Evolutionary conservation across 192 early-diverging fungal species (phyloP), one percentile per base, ranked within the genome.

Genomic region (Chytriomyces sp.): DNA sequence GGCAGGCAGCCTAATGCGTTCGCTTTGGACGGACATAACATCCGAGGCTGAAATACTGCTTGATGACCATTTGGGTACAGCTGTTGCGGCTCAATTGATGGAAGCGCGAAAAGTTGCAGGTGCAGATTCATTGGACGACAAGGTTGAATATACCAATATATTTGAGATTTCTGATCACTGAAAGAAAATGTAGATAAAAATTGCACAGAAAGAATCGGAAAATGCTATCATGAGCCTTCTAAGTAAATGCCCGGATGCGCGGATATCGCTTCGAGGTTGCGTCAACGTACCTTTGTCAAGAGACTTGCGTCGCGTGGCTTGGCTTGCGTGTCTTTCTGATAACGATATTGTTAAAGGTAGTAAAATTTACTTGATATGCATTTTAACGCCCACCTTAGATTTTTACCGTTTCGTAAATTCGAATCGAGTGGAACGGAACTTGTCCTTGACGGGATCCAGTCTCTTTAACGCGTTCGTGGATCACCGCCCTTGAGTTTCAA

Each of bases 341-440:
- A 59, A 59, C 34, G 68, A 70, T n/a, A 70, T 57, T n/a, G 56
- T 41, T 39, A 70, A 70, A 49, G 68, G 68, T 70, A 38, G 17
- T 8, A 62, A 37, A 19, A 12, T 1, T 49, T 25, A 65, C 17
- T 12, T n/a, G 22, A 32, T 30, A 49, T 19, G 28, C 8, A 65
- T 65, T 1, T 38, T 36, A 14, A 17, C 36, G 10, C 32, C 52
- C 22, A 8, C 1, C 8, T 10, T 3, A 70, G 68, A 70, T 32
- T 70, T 70, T 31, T 70, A 52, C 39, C 19, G 44, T 25, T 70
- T 59, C 53, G 40, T 70, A 33, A 70, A 70, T 40, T 52, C 68
- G 5, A 39, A 59, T 39, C 68, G 68, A 26, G 36, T 70, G 4
- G 17, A 57, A 28, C 57, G 59, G 37, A 70, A 70, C 31, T 26